phyloP scores from a whole-genome alignment of 768 basidiomycete genomes.

The Saitozyma podzolica region DNA sequence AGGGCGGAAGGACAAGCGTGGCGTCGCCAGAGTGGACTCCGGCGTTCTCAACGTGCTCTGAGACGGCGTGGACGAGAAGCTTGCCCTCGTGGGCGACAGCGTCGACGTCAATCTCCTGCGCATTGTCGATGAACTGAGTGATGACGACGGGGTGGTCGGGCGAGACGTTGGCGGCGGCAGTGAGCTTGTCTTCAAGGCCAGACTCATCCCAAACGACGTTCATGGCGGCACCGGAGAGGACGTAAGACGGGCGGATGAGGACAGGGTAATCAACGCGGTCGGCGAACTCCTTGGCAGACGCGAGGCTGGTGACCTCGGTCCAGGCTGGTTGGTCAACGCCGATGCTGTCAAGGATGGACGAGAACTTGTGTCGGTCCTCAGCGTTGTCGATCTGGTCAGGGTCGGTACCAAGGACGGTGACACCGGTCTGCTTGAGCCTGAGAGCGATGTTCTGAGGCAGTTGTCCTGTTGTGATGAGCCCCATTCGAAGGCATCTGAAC shows the following conservation, averaged over 20 bases:
- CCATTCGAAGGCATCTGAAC: slow-evolving; percentile 2
- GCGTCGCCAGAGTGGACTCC: slow-evolving; percentile 99
- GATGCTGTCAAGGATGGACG: slow-evolving; percentile 87
- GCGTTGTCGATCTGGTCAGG: slow-evolving; percentile 93
- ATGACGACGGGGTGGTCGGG: slow-evolving; percentile 97
- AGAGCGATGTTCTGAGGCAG: slow-evolving; percentile 98
- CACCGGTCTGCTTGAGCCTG: slow-evolving; percentile 81
- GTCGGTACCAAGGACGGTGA: slow-evolving; percentile 94
- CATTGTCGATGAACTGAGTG: slow-evolving; percentile 97
- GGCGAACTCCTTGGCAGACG: slow-evolving; percentile 89
- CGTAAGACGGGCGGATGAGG: slow-evolving; percentile 96
- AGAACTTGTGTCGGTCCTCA: slow-evolving; percentile 99
- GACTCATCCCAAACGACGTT: slow-evolving; percentile 95
- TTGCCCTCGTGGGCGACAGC: slow-evolving; percentile 91
- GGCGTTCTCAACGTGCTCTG: slow-evolving; percentile 97
- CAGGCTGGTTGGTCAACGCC: slow-evolving; percentile 97
- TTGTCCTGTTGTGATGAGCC: slow-evolving; percentile 64
- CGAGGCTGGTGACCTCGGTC: slow-evolving; percentile 83
- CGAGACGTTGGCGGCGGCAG: slow-evolving; percentile 94
- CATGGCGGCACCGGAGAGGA: slow-evolving; percentile 98
- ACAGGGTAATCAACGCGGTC: slow-evolving; percentile 89
- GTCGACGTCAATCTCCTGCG: slow-evolving; percentile 97
- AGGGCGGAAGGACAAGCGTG: slow-evolving; percentile 92
- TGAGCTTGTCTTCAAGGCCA: slow-evolving; percentile 84
- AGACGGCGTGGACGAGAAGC: slow-evolving; percentile 90